Base-by-base conservation (phyloP, 306 rosid species). In the Begonia masoniana region DNA sequence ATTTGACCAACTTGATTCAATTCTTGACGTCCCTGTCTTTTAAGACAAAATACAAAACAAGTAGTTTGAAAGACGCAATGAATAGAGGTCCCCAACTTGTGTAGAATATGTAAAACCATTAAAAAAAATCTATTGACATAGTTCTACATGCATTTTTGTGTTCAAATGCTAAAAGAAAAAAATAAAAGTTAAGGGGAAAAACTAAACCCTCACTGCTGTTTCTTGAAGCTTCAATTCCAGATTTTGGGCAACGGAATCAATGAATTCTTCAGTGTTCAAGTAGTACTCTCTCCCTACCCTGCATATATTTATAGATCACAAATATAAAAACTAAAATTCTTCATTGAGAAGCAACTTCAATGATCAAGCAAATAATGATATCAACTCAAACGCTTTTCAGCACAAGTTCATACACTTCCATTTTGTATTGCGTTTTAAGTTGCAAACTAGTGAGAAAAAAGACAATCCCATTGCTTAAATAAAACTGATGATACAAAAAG, bases 201-300 rank as follows among this genome's bases (percentile, higher is more conserved):
- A 21, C 26, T 63, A 62, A 67, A 48, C 76, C 48, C 12, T 7
- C 46, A 43, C 17, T 10, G 72, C 76, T 47, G 86, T 75, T 41
- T 62, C 64, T n/a, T 9, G 74, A 68, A 86, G 81, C 68, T 81
- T 83, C 51, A 26, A 48, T 54, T 69, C 67, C 39, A 86, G 93
- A 60, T 75, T 91, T 11, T 70, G 76, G 6, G 84, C 93, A 26
- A 92, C 95, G 12, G 87, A 72, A 59, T 81, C 93, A 14, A 92
- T 72, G 63, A 92, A 92, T 59, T 86, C 96, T 75, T 81, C 87
- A 0, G 99, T 86, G 78, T 70, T 86, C 67, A 92, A 68, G 79
- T 86, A 86, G 47, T 59, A 68, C 56, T 86, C 87, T 76, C 92
- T 79, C 13, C 93, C 63, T 26, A 81, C 95, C 83, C 99, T 92